Evolutionary conservation across 108 stramenopile species (phyloP), one percentile per base, ranked within the genome.

Genomic region (Conticribra weissflogii): DNA sequence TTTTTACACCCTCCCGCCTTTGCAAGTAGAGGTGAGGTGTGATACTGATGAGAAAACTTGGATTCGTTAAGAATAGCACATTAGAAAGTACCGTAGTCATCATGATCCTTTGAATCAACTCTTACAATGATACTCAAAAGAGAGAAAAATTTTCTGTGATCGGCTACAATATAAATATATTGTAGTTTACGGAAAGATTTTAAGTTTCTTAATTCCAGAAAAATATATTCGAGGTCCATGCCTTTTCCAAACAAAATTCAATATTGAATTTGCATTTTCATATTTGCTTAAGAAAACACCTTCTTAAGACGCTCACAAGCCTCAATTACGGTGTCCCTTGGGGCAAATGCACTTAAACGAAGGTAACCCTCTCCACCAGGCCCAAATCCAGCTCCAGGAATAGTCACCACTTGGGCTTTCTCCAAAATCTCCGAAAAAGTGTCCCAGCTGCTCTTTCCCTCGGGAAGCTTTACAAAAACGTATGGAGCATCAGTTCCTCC

Each of bases 351-450:
- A 71, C 86, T 88, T 72, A 98, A 62, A 55, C 98, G 94, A 63
- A 98, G 74, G 84, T 90, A 98, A 28, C 98, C 96, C 72, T 98
- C 98, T 24, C 98, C 98, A 47, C 98, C 98, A 32, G 98, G 98
- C 34, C 98, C 98, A 69, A 98, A 98, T 24, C 98, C 98, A 34
- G 98, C 98, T 63, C 98, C 96, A 9, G 98, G 98, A 70, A 97
- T 97, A 1, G 98, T 98, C 17, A 98, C 98, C 59, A 98, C 96
- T 81, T 98, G 95, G 19, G 94, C 81, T 87, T 97, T 96, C 75
- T 97, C 96, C 63, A 98, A 79, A 72, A 98, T 96, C 63, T 88
- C 90, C 27, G 72, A 81, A 77, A 98, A 98, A 23, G 91, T 85
- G 64, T 97, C 96, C 98, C 98, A 98, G 50, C 86, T 88, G 54